Evolutionary conservation across 2,329 filamentous ascomycete species (phyloP), one percentile per base, ranked within the genome.

Genomic region (Dothidotthia symphoricarpi): DNA sequence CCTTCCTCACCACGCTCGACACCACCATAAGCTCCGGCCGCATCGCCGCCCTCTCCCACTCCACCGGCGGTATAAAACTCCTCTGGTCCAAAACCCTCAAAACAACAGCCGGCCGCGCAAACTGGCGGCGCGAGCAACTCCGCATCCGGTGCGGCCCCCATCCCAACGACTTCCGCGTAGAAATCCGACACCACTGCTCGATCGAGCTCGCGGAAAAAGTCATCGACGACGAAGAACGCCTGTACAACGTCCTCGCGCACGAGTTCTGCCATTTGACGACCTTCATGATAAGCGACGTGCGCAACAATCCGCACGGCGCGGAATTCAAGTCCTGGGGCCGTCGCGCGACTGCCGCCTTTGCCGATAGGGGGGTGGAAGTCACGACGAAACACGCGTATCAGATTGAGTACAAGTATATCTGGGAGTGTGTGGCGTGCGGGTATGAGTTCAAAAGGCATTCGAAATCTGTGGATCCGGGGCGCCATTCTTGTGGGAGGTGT

Each of bases 181-280:
- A 55, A n/a, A 64, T 69, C 39, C 67, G 65, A 16, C 81, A 91
- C 63, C 69, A 79, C 54, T 88, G 88, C 8, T 81, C 75, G 12
- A 95, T 97, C 57, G 90, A 97, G 62, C 79, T 97, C 2, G 88
- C 90, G 0, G 82, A 87, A 37, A 95, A 94, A 63, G 83, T 96
- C 31, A 89, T 97, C 45, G 82, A 88, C 60, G 78, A 84, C 56
- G 80, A 47, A 51, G 68, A 85, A 41, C 81, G 88, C 3, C 76
- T 97, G 1, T 76, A 93, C 47, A 96, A 96, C 64, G 89, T 93
- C 0, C 70, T 97, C n/a, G 88, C 91, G 0, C 93, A 98, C 64
- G 93, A 98, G 57, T 97, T 93, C 71, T 97, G 93, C 65, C 93
- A 98, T 61, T 72, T 97, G 1, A 84, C 88, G 28, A 95, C 89